Evolutionary conservation across 2,329 filamentous ascomycete species (phyloP), one percentile per base, ranked within the genome.

Genomic region (Diaporthe citrichinensis): DNA sequence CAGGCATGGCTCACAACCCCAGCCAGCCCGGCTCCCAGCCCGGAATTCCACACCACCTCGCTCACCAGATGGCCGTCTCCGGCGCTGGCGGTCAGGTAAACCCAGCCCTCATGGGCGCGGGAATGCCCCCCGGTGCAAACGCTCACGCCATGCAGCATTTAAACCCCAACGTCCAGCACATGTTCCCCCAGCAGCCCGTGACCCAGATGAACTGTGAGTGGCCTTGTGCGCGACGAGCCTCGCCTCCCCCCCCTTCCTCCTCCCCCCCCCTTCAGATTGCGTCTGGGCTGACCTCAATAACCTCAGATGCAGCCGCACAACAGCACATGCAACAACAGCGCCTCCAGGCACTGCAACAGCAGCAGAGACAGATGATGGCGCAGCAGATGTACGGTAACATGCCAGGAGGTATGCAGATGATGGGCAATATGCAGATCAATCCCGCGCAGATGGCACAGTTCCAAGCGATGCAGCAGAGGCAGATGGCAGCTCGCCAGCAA

Each of bases 71-170:
- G 86, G 92, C 90, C 77, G 93, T 93, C 39, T 94, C 94, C 75
- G 93, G 91, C 49, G 93, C 94, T 28, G 92, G 91, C 78, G 91
- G 90, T 77, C 93, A 94, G 82, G 92, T 94, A 78, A 94, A 92
- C 82, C 92, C 94, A 80, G 90, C 92, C 74, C 90, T 95, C 88
- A 95, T 96, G 93, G 90, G 87, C 78, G 58, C 58, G 15, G 71
- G 90, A 75, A 94, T 96, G 91, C 93, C 93, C 78, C 93, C 92
- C 41, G 91, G 93, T 72, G 90, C 90, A 75, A 93, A 91, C 84
- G 89, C 90, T 76, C 93, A 95, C 84, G 92, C 92, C 25, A 85
- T 95, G 80, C 92, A 93, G 81, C 94, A 96, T 81, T 83, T 95
- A 72, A 94, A 88, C 81, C 92, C 93, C 57, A 88, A 86, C 71